Percentiles rank a stretch among this genome's conserved stretches.
phyloP scores from a whole-genome alignment of 2,329 filamentous ascomycete species.

The Harringtonia lauricola region DNA sequence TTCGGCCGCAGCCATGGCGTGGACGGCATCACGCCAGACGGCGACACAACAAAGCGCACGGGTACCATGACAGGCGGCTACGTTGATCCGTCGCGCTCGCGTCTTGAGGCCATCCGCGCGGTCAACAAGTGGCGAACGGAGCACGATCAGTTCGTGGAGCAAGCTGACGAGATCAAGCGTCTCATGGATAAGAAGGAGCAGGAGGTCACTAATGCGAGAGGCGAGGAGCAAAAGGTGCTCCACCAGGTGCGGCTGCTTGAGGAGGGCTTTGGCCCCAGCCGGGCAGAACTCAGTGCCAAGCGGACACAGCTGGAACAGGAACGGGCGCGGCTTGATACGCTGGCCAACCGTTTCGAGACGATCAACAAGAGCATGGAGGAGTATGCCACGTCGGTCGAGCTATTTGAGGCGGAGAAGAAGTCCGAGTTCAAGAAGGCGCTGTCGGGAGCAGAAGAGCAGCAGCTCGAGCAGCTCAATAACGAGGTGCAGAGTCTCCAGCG shows the following conservation, averaged over 20 bases:
- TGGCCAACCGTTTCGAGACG: conserved; percentile 50
- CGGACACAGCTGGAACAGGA: conserved; percentile 64
- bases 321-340: conserved; percentile 62
- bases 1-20: conserved; percentile 88
- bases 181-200: conserved; percentile 75
- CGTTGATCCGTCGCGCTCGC: conserved; percentile 75
- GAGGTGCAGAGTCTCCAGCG: conserved; percentile 64
- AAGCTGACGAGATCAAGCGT: conserved; percentile 53
- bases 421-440: conserved; percentile 91
- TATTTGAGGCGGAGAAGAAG: conserved; percentile 68
- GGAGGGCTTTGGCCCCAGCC: conserved; percentile 69
- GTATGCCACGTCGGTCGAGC: conserved; percentile 62
- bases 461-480: conserved; percentile 60
- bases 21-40: conserved; percentile 87
- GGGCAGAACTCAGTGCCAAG: conserved; percentile 65
- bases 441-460: conserved; percentile 68
- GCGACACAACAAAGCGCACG: conserved; percentile 89
- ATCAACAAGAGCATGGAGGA: conserved; percentile 66
- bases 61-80: conserved; percentile 93
- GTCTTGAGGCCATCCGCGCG: conserved; percentile 71
- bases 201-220: conserved; percentile 76
- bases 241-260: conserved; percentile 70
- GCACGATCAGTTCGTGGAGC: conserved; percentile 54
- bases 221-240: conserved; percentile 72
- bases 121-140: conserved; percentile 66